phyloP scores from a whole-genome alignment of 2,329 filamentous ascomycete genomes.

The Stachybotrys echinatus region DNA sequence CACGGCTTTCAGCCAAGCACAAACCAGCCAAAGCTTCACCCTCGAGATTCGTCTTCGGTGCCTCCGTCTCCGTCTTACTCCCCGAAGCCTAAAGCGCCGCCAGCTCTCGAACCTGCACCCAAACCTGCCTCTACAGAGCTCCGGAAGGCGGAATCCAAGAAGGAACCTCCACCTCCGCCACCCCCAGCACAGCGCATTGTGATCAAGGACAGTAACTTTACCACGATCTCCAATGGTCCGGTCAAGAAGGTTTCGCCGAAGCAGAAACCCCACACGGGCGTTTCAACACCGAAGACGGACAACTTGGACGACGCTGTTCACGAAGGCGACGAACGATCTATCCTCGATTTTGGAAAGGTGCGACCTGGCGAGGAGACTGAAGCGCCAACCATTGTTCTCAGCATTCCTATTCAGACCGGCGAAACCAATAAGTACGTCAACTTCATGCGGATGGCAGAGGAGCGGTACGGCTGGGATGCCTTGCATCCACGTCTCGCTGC shows the following conservation, averaged over 20 bases:
- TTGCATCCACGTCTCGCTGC: slow-evolving; percentile 87
- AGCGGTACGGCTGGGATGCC: slow-evolving; percentile 90
- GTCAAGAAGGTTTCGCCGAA: slow-evolving; percentile 43
- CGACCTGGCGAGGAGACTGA: slow-evolving; percentile 53
- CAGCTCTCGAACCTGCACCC: slow-evolving; percentile 25
- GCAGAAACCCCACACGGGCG: slow-evolving; percentile 35
- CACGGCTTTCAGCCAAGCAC: slow-evolving; percentile 17
- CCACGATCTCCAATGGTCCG: slow-evolving; percentile 33
- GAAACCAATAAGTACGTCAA: slow-evolving; percentile 90
- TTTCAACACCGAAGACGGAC: slow-evolving; percentile 43
- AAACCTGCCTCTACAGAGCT: slow-evolving; percentile 6
- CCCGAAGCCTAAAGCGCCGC: slow-evolving; percentile 23
- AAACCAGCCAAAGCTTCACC: slow-evolving; percentile 22
- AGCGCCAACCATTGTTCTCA: slow-evolving; percentile 76
- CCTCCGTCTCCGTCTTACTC: slow-evolving; percentile 39
- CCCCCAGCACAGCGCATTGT: slow-evolving; percentile 21
- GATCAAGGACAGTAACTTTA: slow-evolving; percentile 33
- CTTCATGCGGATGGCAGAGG: slow-evolving; percentile 88
- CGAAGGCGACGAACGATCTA: slow-evolving; percentile 45
- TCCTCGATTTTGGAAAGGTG: slow-evolving; percentile 56
- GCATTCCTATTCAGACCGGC: slow-evolving; percentile 68
- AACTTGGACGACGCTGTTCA: slow-evolving; percentile 40
- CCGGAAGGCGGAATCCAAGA: slow-evolving; percentile 27
- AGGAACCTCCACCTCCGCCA: slow-evolving; percentile 25
- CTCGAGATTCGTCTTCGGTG: slow-evolving; percentile 29